Evolutionary conservation across 805 yeast genomes (phyloP).

Genomic region (Hanseniaspora mollemarum): DNA sequence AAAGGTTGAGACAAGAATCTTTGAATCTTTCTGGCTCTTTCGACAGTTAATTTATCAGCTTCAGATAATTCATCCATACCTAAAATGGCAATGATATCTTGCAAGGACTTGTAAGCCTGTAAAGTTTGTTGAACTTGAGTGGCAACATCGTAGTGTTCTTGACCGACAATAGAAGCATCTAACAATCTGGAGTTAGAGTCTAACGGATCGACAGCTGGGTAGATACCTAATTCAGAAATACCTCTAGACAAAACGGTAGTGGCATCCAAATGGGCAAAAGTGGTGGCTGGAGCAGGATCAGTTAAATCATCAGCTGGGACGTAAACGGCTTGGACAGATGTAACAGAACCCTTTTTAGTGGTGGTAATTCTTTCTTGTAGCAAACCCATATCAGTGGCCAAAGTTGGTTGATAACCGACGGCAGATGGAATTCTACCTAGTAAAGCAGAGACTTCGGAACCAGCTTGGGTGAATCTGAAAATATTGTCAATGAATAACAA

Average conservation of each 20-base stretch:
- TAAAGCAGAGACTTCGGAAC: constrained; percentile 99
- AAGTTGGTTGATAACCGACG: constrained; percentile 99
- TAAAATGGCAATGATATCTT: constrained; percentile 99
- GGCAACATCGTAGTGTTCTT: constrained; percentile 96
- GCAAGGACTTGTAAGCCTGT: constrained; percentile 99
- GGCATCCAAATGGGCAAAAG: constrained; percentile 99
- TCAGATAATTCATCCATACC: constrained; percentile 99
- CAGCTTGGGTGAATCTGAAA: constrained; percentile 99
- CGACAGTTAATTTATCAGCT: constrained; percentile 96
- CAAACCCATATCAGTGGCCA: constrained; percentile 99
- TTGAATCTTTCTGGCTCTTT: constrained; percentile 99
- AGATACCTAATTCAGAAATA: constrained; percentile 99
- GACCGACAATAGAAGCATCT: constrained; percentile 94
- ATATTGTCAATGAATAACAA: constrained; percentile 97
- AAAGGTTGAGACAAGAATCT: constrained; percentile 99
- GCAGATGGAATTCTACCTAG: constrained; percentile 99
- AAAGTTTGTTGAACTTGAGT: constrained; percentile 92
- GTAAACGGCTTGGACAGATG: constrained; percentile 99
- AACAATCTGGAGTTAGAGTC: constrained; percentile 98
- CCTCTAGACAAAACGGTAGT: constrained; percentile 99
- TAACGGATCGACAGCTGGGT: constrained; percentile 99
- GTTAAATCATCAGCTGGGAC: constrained; percentile 99
- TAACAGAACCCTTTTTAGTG: constrained; percentile 98
- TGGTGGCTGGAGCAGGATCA: constrained; percentile 99
- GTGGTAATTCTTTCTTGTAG: constrained; percentile 99